phyloP scores from a whole-genome alignment of 2,329 filamentous ascomycete species.

The Dothidotthia symphoricarpi region DNA sequence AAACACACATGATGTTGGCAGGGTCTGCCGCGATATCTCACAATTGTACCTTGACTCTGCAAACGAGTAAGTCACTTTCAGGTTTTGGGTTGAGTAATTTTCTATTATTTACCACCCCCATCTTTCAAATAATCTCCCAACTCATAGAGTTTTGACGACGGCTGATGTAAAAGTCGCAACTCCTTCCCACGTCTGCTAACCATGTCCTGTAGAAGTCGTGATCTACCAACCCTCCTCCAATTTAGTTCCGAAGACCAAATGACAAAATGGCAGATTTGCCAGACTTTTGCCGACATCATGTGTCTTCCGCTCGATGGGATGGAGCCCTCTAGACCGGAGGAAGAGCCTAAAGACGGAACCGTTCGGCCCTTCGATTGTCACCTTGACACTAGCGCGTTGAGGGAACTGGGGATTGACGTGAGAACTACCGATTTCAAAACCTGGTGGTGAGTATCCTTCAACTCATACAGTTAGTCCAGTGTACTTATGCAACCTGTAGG shows the following conservation, averaged over 20 bases:
- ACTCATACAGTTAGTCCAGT: no score
- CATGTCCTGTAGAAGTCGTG: conserved; percentile 26
- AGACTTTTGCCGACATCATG: conserved; percentile 75
- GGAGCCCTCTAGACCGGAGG: conserved; percentile 56
- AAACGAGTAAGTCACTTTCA: conserved; percentile 29
- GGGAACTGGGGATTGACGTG: conserved; percentile 72
- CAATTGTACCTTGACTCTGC: conserved; percentile 56
- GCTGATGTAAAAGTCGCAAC: no score
- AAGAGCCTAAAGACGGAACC: conserved; percentile 67
- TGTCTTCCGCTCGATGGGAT: conserved; percentile 69
- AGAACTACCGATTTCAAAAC: conserved; percentile 70
- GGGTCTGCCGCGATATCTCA: conserved; percentile 74
- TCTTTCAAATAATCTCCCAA: no score
- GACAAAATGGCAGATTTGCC: conserved; percentile 88
- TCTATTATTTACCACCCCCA: no score
- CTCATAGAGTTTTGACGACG: no score
- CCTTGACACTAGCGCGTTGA: conserved; percentile 71
- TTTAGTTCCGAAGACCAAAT: conserved; percentile 83
- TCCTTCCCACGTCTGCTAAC: neutral
- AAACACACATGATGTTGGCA: conserved; percentile 80
- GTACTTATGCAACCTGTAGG: no score
- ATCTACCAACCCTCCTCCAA: conserved; percentile 70
- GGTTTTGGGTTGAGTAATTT: no score
- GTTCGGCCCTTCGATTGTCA: conserved; percentile 87
- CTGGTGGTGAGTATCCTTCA: conserved; percentile 63